Conservation (phyloP, 495 filamentous ascomycete genomes). For the Penicillium manginii region DNA sequence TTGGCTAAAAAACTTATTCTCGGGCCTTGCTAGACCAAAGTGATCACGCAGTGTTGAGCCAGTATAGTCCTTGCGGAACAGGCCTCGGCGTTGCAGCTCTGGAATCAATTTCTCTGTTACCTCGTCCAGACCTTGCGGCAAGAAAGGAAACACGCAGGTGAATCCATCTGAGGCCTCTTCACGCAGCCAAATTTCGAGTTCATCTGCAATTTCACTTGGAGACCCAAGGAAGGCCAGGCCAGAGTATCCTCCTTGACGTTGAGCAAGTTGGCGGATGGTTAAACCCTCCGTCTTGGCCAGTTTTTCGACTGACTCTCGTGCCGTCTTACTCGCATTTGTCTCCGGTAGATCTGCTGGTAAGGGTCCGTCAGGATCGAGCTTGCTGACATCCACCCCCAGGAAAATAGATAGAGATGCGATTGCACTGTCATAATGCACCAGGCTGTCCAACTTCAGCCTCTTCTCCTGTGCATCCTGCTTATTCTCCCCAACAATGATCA, state of each 20-base stretch:
- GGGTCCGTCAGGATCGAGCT: conserved; percentile 52
- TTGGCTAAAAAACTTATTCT: conserved; percentile 52
- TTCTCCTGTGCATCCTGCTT: conserved; percentile 53
- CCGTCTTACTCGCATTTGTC: conserved; percentile 57
- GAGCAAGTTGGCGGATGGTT: conserved; percentile 54
- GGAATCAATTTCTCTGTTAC: conserved; percentile 52
- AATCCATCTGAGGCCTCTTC: conserved; percentile 53
- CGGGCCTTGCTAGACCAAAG: conserved; percentile 51
- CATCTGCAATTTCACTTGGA: conserved; percentile 50
- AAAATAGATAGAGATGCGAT: conserved; percentile 57
- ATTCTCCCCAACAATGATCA: conserved; percentile 48
- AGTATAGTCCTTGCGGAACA: conserved; percentile 53
- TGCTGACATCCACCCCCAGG: conserved; percentile 50
- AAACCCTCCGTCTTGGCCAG: conserved; percentile 48
- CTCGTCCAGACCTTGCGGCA: conserved; percentile 57
- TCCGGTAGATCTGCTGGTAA: conserved; percentile 53
- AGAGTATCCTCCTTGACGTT: conserved; percentile 52
- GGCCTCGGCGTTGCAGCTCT: conserved; percentile 52
- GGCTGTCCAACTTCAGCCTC: conserved; percentile 51
- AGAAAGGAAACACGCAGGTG: conserved; percentile 52
- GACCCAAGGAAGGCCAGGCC: conserved; percentile 58
- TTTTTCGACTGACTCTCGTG: conserved; percentile 44
- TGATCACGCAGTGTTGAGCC: conserved; percentile 52
- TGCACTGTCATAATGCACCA: conserved; percentile 59
- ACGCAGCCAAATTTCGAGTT: conserved; percentile 51